These are phyloP conservation scores for Kwoniella sp. DNA, from an alignment of 768 basidiomycete species.

Conservation along the genomic window DNA sequence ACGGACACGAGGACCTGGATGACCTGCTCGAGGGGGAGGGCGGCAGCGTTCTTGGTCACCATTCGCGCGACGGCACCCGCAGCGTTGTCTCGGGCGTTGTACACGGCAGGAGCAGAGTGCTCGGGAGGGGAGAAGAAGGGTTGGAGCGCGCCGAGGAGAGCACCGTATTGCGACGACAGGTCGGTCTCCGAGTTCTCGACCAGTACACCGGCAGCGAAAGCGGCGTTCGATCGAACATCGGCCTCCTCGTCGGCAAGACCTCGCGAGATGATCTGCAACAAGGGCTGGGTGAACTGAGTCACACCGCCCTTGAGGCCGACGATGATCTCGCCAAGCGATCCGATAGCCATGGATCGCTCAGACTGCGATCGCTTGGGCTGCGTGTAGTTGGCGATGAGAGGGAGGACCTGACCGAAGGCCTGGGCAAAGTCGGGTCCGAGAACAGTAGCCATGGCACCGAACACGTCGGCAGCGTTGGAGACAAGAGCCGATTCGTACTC, in stretches of 20 bases:
- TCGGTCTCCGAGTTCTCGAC: constrained; percentile 80
- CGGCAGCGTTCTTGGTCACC: constrained; percentile 70
- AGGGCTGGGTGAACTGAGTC: constrained; percentile 69
- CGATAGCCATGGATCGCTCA: constrained; percentile 88
- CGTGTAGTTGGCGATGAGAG: constrained; percentile 85
- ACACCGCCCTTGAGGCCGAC: constrained; percentile 81
- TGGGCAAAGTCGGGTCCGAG: constrained; percentile 79
- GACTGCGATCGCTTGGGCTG: constrained; percentile 79
- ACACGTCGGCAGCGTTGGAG: constrained; percentile 88
- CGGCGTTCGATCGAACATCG: constrained; percentile 95
- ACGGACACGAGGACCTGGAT: constrained; percentile 73
- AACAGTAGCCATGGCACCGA: constrained; percentile 76
- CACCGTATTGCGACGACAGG: constrained; percentile 72
- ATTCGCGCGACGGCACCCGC: constrained; percentile 85
- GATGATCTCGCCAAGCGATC: constrained; percentile 91
- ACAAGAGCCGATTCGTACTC: constrained; percentile 96
- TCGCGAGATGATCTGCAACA: constrained; percentile 77
- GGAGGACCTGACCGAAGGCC: constrained; percentile 80
- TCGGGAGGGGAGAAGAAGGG: constrained; percentile 70
- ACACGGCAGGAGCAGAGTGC: constrained; percentile 60
- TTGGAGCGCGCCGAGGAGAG: constrained; percentile 70
- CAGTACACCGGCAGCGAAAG: constrained; percentile 87
- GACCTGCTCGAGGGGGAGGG: constrained; percentile 68
- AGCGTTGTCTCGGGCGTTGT: constrained; percentile 96
- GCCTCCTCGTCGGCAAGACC: constrained; percentile 77